Evolutionary conservation across 2,329 filamentous ascomycete species (phyloP).

Genomic region (Nectriaceae sp.): DNA sequence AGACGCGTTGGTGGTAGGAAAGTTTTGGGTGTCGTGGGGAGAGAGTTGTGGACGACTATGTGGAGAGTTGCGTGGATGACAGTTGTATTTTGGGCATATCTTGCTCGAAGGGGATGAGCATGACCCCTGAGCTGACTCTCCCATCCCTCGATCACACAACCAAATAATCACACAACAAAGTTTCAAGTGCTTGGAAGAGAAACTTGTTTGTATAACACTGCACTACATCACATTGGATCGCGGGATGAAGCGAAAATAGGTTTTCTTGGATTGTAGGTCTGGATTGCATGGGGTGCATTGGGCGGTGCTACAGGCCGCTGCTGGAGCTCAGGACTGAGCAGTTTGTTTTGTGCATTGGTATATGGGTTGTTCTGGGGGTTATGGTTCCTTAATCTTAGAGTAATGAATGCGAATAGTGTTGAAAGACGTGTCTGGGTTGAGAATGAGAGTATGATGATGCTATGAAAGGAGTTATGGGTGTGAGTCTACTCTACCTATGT

Average conservation of each 20-base stretch:
- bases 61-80: conserved; percentile 66
- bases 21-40: conserved; percentile 48
- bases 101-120: conserved; percentile 63
- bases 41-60: conserved; percentile 63
- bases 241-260: neutral
- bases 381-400: too few relatives aligned
- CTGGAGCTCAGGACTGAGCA: neutral
- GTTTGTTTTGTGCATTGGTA: neutral
- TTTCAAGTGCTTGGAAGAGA: too few relatives aligned
- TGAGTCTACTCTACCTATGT: too few relatives aligned
- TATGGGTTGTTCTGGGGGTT: too few relatives aligned
- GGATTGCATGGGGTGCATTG: neutral
- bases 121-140: too few relatives aligned
- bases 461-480: too few relatives aligned
- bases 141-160: neutral
- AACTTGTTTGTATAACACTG: too few relatives aligned
- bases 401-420: too few relatives aligned
- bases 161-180: neutral
- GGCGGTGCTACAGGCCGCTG: neutral
- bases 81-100: conserved; percentile 64
- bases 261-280: neutral
- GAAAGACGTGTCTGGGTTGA: too few relatives aligned
- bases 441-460: too few relatives aligned
- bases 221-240: too few relatives aligned
- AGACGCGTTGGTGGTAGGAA: conserved; percentile 29